Conservation (phyloP, 2,329 filamentous ascomycete species). For the Sarocladiaceae sp. region DNA sequence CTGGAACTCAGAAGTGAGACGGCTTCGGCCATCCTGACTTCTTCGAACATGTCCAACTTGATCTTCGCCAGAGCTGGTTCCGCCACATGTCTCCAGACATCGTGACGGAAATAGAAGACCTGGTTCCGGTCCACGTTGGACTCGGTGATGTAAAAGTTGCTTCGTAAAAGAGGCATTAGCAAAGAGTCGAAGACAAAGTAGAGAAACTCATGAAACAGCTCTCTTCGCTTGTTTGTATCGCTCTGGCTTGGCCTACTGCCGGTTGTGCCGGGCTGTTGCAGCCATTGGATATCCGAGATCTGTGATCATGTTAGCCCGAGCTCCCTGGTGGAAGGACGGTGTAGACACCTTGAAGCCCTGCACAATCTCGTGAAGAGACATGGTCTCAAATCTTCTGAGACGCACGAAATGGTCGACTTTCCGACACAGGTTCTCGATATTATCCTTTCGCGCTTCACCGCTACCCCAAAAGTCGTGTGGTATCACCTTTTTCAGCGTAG, state of each 20-base stretch:
- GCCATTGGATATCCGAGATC: constrained; percentile 67
- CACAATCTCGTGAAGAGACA: constrained; percentile 70
- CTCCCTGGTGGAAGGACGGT: not conserved
- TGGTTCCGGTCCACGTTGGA: constrained; percentile 72
- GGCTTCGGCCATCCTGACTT: constrained; percentile 55
- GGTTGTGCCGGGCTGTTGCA: constrained; percentile 47
- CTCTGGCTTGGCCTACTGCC: constrained; percentile 57
- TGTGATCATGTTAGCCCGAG: constrained; percentile 25
- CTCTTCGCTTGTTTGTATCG: constrained; percentile 67
- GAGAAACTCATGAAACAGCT: constrained; percentile 77
- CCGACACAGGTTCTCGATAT: constrained; percentile 54
- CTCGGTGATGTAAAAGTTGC: constrained; percentile 93
- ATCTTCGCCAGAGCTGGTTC: constrained; percentile 65
- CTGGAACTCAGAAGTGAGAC: constrained; percentile 53
- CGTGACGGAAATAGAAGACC: constrained; percentile 91
- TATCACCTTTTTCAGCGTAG: constrained; percentile 65
- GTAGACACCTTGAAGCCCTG: constrained; percentile 65
- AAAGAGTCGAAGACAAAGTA: constrained; percentile 94
- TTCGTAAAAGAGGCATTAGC: constrained; percentile 76
- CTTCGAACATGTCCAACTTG: constrained; percentile 70
- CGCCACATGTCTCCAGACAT: constrained; percentile 74
- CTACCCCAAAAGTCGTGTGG: constrained; percentile 70
- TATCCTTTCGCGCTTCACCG: constrained; percentile 46
- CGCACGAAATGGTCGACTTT: constrained; percentile 73
- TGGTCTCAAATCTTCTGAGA: constrained; percentile 72